Base-by-base conservation (phyloP, 2,329 filamentous ascomycete species). In the Fusarium sp. region DNA sequence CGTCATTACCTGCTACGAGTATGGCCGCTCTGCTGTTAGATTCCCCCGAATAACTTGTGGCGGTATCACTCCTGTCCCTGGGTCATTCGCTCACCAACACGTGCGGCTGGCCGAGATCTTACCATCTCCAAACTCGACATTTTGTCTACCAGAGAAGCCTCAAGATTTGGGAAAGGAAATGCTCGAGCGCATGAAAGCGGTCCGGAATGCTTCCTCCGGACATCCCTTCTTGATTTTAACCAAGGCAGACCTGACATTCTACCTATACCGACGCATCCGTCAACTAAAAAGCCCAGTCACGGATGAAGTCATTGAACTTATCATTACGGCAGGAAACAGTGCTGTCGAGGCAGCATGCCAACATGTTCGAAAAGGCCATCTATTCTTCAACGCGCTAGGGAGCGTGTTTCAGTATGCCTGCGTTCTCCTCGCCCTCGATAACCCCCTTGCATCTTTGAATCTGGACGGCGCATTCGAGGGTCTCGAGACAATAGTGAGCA, bases 381-480 rank as follows among this genome's bases (percentile, higher is more conserved):
- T 75, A 40, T 75, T 75, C 65, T 77, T 72, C 70, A 77, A 77
- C 62, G 70, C 70, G 49, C 73, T 77, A 11, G 73, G 75, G 40
- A 77, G 75, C 40, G 72, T 75, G 24, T 77, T 77, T 27, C 73
- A 77, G 61, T 77, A 75, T 66, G 33, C 62, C 17, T 77, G 75
- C 40, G 68, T 77, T 17, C 63, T 77, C 58, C 57, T 77, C 14
- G 71, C 73, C n/a, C 67, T 77, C 2, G 75, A 76, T 44, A 74
- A 62, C 22, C 73, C 69, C 10, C 62, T 51, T 8, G 64, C 75
- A 22, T 66, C 62, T 11, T 59, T 27, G 7, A 55, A 70, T 31
- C 57, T 77, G 4, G 40, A 62, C 33, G 22, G 55, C 46, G 72
- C 65, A 10, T 75, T 75, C 65, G 63, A 66, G 40, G 67, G 69